Conservation (phyloP, 2,329 filamentous ascomycete species). For the Trichoderma guizhouense region DNA sequence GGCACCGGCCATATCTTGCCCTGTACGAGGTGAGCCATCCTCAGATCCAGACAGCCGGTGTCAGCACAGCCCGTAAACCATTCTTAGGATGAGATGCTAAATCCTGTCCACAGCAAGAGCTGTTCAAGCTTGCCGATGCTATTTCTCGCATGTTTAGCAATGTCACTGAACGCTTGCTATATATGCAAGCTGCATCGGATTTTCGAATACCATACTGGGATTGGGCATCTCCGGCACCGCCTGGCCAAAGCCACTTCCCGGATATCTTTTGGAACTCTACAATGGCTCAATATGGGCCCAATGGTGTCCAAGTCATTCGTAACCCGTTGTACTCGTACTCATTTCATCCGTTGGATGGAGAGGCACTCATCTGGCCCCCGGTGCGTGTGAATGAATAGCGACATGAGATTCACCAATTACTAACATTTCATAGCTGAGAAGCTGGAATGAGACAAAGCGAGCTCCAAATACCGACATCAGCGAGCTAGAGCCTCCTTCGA, state of each 20-base stretch:
- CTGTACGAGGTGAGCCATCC: conserved; percentile 49
- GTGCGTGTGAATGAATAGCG: conserved; percentile 40
- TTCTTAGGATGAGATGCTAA: conserved; percentile 16
- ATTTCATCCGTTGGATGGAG: conserved; percentile 57
- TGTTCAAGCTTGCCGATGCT: conserved; percentile 34
- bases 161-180: conserved; percentile 43
- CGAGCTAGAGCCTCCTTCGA: conserved; percentile 42
- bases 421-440: conserved; percentile 45
- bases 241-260: conserved; percentile 47
- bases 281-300: conserved; percentile 54
- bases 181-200: conserved; percentile 47
- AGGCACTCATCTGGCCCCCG: conserved; percentile 56
- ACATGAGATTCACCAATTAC: neutral
- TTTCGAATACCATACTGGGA: conserved; percentile 61
- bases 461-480: conserved; percentile 41
- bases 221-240: conserved; percentile 50
- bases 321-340: conserved; percentile 62
- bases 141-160: conserved; percentile 50
- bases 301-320: conserved; percentile 51
- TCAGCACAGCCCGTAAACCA: too few species aligned
- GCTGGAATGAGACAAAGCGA: conserved; percentile 59
- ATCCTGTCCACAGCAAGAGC: conserved; percentile 32
- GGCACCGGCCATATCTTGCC: conserved; percentile 78
- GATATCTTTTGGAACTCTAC: conserved; percentile 45
- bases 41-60: neutral